These are phyloP conservation scores for Quercus tomentella DNA, from an alignment of 331 rosid species.

Conservation along the genomic window DNA sequence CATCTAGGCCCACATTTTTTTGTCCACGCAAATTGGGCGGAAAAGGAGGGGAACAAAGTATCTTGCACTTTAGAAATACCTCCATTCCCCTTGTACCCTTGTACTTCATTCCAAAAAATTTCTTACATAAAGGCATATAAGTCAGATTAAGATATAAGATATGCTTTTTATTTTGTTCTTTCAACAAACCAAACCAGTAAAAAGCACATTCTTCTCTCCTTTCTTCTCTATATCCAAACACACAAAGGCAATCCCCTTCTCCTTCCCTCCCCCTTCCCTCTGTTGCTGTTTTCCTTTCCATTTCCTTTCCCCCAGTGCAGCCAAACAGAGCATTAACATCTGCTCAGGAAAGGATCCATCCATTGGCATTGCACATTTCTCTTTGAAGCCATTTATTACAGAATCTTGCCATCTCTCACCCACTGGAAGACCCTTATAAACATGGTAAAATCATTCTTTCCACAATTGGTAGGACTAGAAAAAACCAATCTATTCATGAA, in stretches of 20 bases:
- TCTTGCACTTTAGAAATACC: background rate
- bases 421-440: background rate
- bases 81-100: background rate
- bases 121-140: background rate
- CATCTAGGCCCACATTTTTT: background rate
- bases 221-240: background rate
- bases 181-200: background rate
- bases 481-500: background rate
- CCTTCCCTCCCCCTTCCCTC: background rate
- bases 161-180: background rate
- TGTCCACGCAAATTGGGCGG: background rate
- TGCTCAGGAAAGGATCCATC: background rate
- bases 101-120: background rate
- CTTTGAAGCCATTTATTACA: background rate
- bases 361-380: background rate
- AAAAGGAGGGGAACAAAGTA: background rate
- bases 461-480: background rate
- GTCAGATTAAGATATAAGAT: background rate
- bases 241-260: background rate
- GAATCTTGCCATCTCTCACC: background rate
- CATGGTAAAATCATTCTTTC: background rate
- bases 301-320: background rate
- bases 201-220: background rate
- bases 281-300: background rate
- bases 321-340: background rate